Evolutionary conservation across 345 rosid genomes (phyloP).

Genomic region (Odontarrhena argentea): DNA sequence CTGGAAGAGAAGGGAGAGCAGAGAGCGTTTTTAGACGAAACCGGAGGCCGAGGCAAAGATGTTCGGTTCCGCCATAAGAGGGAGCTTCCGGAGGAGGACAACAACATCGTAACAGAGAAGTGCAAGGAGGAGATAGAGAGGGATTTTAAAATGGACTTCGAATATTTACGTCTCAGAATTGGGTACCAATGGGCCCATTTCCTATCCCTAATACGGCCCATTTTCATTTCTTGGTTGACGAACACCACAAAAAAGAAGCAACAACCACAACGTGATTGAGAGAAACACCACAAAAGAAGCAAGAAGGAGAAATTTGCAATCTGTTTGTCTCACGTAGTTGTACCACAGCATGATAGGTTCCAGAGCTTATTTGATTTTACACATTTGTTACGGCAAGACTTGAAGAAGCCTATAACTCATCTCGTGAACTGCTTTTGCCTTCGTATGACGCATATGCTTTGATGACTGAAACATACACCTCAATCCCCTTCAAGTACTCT

Average conservation of each 20-base stretch:
- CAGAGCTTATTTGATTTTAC: constrained; percentile 31
- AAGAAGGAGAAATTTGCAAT: constrained; percentile 2
- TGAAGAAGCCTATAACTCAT: constrained; percentile 58
- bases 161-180: not conserved
- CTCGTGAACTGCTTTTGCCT: constrained; percentile 47
- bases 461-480: constrained; percentile 69
- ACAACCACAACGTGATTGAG: too few species aligned
- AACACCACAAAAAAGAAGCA: too few species aligned
- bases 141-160: not conserved
- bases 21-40: not conserved
- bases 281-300: not conserved
- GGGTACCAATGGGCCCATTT: not conserved
- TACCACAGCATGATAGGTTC: constrained; percentile 9
- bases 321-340: constrained; percentile 8
- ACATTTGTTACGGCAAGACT: constrained; percentile 24
- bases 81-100: constrained; percentile 25
- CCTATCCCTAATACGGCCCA: too few species aligned
- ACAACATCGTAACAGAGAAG: constrained; percentile 11
- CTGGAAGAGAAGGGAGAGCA: constrained; percentile 19
- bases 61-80: constrained; percentile 26
- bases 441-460: constrained; percentile 63
- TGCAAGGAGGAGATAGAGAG: not conserved
- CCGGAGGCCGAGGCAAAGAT: not conserved
- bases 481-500: constrained; percentile 86
- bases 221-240: too few species aligned